Evolutionary conservation across 2,329 filamentous ascomycete species (phyloP), one percentile per base, ranked within the genome.

Genomic region (Byssothecium circinans): DNA sequence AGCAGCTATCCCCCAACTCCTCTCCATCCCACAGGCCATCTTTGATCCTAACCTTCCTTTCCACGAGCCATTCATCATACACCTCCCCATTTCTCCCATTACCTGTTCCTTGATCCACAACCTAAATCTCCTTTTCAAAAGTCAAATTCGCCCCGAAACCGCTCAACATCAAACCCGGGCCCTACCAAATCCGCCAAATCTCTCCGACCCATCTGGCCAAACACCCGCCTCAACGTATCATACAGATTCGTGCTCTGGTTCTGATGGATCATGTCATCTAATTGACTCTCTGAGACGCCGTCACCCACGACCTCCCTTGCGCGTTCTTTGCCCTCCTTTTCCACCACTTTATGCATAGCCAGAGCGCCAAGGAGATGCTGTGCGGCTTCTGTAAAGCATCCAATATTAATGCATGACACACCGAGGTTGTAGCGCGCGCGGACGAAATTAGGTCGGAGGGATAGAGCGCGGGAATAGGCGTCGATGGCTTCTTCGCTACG

Each of bases 231-330:
- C 53, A 99, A 76, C 11, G 95, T 99, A 71, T 99, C 95, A 71
- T 96, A 96, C 49, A 99, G 76, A 64, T 96, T 99, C 41, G 91
- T 96, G 77, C 90, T 96, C 69, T 95, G 86, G 74, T 99, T 99
- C 77, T 97, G 92, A 42, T 87, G 87, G 45, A 95, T 87, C 85
- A 96, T 91, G 51, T 87, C 81, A 65, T 96, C 89, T 17, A 96
- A 78, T 57, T 89, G 84, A 47, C 82, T 84, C 62, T 96, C 91
- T 19, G 75, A 75, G 3, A 85, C 76, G 30, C 72, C 74, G 34
- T 75, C 74, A 35, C 69, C 77, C 3, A 96, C 80, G 12, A 96
- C 85, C 74, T 96, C 89, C 45, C 88, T 80, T 3, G 90, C 92
- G 71, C 88, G 86, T 66, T 89, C 87, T 48, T 89, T 82, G 4